phyloP scores from a whole-genome alignment of 495 filamentous ascomycete species.

The Lepidopterella palustris region DNA sequence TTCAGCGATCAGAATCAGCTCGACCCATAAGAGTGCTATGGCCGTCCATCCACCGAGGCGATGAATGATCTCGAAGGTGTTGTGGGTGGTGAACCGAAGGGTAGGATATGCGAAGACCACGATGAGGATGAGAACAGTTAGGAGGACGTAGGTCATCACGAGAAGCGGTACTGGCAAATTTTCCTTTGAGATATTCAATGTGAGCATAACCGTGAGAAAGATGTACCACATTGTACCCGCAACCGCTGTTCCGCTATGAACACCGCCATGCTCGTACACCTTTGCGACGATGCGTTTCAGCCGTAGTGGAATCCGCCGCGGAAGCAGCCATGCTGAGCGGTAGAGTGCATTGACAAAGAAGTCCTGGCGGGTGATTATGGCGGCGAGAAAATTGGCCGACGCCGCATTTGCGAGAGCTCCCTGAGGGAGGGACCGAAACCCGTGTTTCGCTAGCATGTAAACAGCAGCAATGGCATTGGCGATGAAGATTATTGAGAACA shows the following conservation, averaged over 20 bases:
- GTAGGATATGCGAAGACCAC: slow-evolving; percentile 41
- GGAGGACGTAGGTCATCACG: slow-evolving; percentile 6
- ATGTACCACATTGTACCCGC: slow-evolving; percentile 27
- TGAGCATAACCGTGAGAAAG: slow-evolving; percentile 4
- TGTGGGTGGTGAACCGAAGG: slow-evolving; percentile 46
- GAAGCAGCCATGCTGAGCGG: slow-evolving; percentile 15
- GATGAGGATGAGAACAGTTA: slow-evolving; percentile 39
- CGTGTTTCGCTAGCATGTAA: not conserved
- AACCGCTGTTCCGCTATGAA: slow-evolving; percentile 24
- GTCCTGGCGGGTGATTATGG: slow-evolving; percentile 25
- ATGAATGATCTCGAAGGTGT: slow-evolving; percentile 52
- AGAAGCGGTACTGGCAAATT: slow-evolving; percentile 1
- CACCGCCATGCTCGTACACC: slow-evolving; percentile 24
- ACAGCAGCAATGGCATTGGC: slow-evolving; percentile 8
- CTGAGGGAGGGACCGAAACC: not conserved
- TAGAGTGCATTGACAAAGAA: slow-evolving; percentile 22
- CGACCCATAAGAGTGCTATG: slow-evolving; percentile 39
- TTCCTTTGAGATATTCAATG: not conserved
- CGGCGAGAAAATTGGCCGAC: slow-evolving; percentile 19
- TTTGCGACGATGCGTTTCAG: slow-evolving; percentile 15
- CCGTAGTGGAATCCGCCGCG: slow-evolving; percentile 17
- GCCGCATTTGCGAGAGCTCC: slow-evolving; percentile 14
- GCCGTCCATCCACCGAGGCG: slow-evolving; percentile 50
- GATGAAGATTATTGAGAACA: slow-evolving; percentile 24
- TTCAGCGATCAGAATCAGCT: slow-evolving; percentile 5